Evolutionary conservation across 2,329 filamentous ascomycete species (phyloP).

Genomic region (Aspergillus sp.): DNA sequence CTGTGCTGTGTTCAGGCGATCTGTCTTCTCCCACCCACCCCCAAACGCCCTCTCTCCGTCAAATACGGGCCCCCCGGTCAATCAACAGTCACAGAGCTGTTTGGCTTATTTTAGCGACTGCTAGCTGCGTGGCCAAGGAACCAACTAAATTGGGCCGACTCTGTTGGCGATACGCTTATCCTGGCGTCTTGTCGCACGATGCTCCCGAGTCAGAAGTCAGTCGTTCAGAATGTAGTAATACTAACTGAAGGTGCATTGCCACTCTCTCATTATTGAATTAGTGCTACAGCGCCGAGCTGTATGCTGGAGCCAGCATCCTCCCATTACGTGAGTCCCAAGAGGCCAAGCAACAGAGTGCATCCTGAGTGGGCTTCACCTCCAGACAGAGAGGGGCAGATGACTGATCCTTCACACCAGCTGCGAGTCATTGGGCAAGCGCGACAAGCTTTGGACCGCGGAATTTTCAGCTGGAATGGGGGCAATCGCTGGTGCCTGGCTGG

Average conservation of each 20-base stretch:
- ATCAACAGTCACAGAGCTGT: constrained; percentile 8
- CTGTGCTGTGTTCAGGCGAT: constrained; percentile 6
- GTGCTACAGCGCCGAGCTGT: too few relatives aligned
- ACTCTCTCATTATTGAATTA: neutral
- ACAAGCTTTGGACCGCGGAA: constrained; percentile 1
- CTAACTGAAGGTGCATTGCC: neutral
- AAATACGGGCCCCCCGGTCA: neutral
- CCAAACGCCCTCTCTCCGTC: neutral
- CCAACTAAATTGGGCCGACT: constrained; percentile 26
- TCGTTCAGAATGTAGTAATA: neutral
- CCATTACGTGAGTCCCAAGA: neutral
- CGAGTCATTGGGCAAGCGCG: neutral
- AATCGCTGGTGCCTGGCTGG: neutral
- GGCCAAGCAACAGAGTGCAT: too few relatives aligned
- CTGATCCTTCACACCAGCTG: constrained; percentile 8
- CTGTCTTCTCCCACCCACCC: constrained; percentile 1
- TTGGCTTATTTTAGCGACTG: constrained; percentile 16
- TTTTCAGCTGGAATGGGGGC: neutral
- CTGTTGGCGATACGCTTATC: constrained; percentile 38
- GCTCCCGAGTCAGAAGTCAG: constrained; percentile 5
- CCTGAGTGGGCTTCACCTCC: neutral
- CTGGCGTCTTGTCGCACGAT: constrained; percentile 15
- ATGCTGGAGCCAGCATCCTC: too few relatives aligned
- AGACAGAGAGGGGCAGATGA: constrained; percentile 8
- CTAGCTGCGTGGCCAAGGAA: constrained; percentile 18